Evolutionary conservation across 2,329 filamentous ascomycete genomes (phyloP).

Genomic region (Xylariaceae sp.): DNA sequence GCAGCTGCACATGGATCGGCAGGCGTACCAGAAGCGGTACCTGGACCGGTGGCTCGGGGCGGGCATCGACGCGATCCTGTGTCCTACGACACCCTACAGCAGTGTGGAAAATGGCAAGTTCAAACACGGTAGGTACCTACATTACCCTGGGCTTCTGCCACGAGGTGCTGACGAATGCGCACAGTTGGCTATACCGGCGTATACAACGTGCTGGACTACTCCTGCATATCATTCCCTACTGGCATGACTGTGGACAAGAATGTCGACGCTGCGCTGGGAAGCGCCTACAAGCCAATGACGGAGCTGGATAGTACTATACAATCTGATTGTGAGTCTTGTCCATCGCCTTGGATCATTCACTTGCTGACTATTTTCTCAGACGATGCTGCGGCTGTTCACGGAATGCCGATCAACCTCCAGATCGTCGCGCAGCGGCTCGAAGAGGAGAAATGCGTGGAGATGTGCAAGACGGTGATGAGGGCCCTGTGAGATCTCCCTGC

Average conservation of each 20-base stretch:
- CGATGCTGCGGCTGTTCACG: slow-evolving; percentile 34
- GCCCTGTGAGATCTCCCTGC: slow-evolving; percentile 9
- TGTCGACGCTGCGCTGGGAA: slow-evolving; percentile 29
- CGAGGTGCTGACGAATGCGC: slow-evolving; percentile 1
- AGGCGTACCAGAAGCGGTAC: slow-evolving; percentile 41
- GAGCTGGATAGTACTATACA: slow-evolving; percentile 34
- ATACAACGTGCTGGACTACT: slow-evolving; percentile 45
- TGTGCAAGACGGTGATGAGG: slow-evolving; percentile 24
- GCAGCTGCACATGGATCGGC: slow-evolving; percentile 42
- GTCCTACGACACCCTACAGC: slow-evolving; percentile 47
- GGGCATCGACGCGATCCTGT: slow-evolving; percentile 58
- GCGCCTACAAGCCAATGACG: slow-evolving; percentile 30
- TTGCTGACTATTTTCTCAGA: slow-evolving; percentile 24
- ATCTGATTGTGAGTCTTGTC: slow-evolving; percentile 36
- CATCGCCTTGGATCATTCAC: not conserved
- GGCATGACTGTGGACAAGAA: slow-evolving; percentile 36
- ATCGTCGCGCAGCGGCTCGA: slow-evolving; percentile 33
- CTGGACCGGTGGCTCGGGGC: slow-evolving; percentile 41
- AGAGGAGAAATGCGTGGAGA: slow-evolving; percentile 29
- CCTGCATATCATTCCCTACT: slow-evolving; percentile 43
- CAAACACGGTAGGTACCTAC: slow-evolving; percentile 38
- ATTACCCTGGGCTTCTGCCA: too few species aligned
- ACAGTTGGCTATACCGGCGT: slow-evolving; percentile 47
- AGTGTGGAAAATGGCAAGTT: slow-evolving; percentile 39
- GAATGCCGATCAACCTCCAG: slow-evolving; percentile 39